These are phyloP conservation scores for maize (Zea mays) DNA, from an alignment of 176 grass and related monocot species.

Conservation along the genomic window Zm-B73-REFERENCE-NAM-5.0 NC_050096.1:17243001-17243500, in stretches of 20 bases:
- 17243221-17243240: too few relatives aligned
- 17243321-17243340: background rate
- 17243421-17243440: too few relatives aligned
- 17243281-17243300: background rate
- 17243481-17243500: background rate
- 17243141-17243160: too few relatives aligned
- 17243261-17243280: background rate
- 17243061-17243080: too few relatives aligned
- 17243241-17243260: too few relatives aligned
- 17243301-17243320: background rate
- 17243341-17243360: background rate
- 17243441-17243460: too few relatives aligned
- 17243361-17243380: background rate
- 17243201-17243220: too few relatives aligned
- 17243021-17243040: background rate
- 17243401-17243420: background rate
- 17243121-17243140: too few relatives aligned
- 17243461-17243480: constrained; percentile 25
- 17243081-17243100: too few relatives aligned
- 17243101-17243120: too few relatives aligned
- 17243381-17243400: background rate
- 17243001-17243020: background rate
- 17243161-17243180: too few relatives aligned
- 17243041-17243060: background rate
- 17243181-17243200: too few relatives aligned